Evolutionary conservation across 371 early-diverging fungal genomes (phyloP).

Genomic region (Rhizopus arrhizus): DNA sequence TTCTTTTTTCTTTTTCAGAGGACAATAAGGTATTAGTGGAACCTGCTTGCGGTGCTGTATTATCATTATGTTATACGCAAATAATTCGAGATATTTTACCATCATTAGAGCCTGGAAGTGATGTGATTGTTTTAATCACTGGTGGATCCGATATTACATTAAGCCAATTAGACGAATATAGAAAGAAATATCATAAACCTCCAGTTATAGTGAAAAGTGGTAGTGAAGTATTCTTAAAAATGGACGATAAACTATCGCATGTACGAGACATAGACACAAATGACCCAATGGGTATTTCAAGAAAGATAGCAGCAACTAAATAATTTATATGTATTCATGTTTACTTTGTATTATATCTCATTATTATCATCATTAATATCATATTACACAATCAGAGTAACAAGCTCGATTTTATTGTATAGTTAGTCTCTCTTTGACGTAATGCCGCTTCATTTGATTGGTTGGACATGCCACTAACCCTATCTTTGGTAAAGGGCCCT

Average conservation of each 20-base stretch:
- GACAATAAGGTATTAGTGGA: constrained; percentile 62
- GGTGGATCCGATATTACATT: constrained; percentile 64
- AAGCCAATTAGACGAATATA: constrained; percentile 50
- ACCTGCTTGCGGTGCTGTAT: constrained; percentile 61
- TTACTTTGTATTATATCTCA: constrained; percentile 2
- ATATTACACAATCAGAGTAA: not conserved
- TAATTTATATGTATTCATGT: constrained; percentile 3
- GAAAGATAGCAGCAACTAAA: constrained; percentile 13
- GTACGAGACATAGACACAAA: constrained; percentile 35
- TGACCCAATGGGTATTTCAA: constrained; percentile 35
- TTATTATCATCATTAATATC: constrained; percentile 1
- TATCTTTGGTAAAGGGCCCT: not conserved
- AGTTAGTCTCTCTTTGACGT: too few relatives aligned
- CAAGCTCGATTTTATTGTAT: too few relatives aligned
- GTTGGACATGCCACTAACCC: not conserved
- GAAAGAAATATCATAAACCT: constrained; percentile 51
- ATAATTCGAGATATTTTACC: constrained; percentile 60
- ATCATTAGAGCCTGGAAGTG: constrained; percentile 46
- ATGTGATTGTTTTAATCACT: constrained; percentile 61
- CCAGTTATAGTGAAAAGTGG: constrained; percentile 64
- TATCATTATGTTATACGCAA: constrained; percentile 58
- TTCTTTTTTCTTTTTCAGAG: constrained; percentile 33
- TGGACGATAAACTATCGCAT: constrained; percentile 45
- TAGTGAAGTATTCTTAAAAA: constrained; percentile 60
- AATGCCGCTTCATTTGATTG: too few relatives aligned